Evolutionary conservation across 1,139 yeast species (phyloP).

Genomic region (Yamadazyma triangularis): DNA sequence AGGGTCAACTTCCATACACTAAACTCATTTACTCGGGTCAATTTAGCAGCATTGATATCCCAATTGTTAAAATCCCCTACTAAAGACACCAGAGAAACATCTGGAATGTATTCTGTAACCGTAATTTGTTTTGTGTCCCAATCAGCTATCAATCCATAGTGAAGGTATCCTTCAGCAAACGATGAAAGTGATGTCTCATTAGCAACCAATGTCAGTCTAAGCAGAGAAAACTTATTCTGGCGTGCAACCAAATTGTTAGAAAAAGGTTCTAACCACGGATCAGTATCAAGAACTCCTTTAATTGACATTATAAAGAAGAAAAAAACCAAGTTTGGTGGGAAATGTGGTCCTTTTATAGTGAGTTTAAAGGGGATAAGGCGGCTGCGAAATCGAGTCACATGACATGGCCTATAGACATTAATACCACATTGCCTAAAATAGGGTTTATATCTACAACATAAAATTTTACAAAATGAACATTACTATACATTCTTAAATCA

Average conservation of each 20-base stretch:
- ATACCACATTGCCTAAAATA: no score
- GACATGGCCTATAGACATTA: no score
- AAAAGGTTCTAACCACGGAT: conserved; percentile 86
- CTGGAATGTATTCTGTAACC: conserved; percentile 86
- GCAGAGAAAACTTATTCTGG: conserved; percentile 48
- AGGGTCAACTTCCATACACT: conserved; percentile 68
- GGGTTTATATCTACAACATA: no score
- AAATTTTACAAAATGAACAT: no score
- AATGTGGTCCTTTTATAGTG: no score
- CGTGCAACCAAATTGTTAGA: conserved; percentile 46
- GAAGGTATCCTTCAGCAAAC: conserved; percentile 59
- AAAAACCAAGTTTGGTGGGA: no score
- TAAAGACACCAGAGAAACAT: conserved; percentile 66
- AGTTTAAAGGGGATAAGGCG: no score
- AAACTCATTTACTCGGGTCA: conserved; percentile 50
- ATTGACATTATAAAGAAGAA: conserved; percentile 16
- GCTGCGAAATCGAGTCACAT: no score
- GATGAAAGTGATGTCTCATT: conserved; percentile 44
- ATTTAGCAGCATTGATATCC: conserved; percentile 56
- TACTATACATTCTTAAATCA: no score
- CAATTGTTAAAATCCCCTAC: conserved; percentile 91
- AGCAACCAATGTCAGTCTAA: conserved; percentile 39
- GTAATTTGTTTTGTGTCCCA: conserved; percentile 47
- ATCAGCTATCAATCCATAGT: conserved; percentile 72
- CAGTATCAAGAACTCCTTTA: conserved; percentile 60